Evolutionary conservation across 495 filamentous ascomycete genomes (phyloP).

Genomic region (Podospora pseudocomata): DNA sequence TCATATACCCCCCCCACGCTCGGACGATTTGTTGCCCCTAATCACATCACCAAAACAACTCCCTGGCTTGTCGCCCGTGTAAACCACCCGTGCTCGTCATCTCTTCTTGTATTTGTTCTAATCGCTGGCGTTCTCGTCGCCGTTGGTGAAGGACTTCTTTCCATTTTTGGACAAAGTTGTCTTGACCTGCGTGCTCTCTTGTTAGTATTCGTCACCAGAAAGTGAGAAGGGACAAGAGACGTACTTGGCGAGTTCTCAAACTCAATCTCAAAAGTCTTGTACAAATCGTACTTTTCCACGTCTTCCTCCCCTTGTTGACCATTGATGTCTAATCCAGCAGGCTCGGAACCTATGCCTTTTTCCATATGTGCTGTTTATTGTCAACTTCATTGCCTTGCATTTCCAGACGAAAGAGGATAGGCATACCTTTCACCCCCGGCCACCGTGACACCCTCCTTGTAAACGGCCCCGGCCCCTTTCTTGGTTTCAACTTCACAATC

Average conservation of each 20-base stretch:
- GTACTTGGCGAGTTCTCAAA: slow-evolving; percentile 38
- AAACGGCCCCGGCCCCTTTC: slow-evolving; percentile 25
- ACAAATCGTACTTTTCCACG: slow-evolving; percentile 30
- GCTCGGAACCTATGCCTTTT: slow-evolving; percentile 22
- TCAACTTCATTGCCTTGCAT: slow-evolving; percentile 3
- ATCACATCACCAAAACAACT: slow-evolving; percentile 18
- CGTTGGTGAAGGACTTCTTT: slow-evolving; percentile 35
- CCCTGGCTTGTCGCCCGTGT: slow-evolving; percentile 29
- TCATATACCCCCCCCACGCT: too few species aligned
- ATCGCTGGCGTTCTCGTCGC: slow-evolving; percentile 23
- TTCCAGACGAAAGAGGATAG: background rate
- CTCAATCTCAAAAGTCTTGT: slow-evolving; percentile 39
- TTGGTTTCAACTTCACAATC: slow-evolving; percentile 30
- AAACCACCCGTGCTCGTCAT: slow-evolving; percentile 25
- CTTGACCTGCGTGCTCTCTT: slow-evolving; percentile 20
- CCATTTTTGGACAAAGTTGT: slow-evolving; percentile 35
- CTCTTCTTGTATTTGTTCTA: slow-evolving; percentile 33
- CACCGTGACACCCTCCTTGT: slow-evolving; percentile 27
- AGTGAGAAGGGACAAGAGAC: background rate
- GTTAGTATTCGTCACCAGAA: background rate
- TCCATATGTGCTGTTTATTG: slow-evolving; percentile 23
- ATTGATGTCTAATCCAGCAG: slow-evolving; percentile 32
- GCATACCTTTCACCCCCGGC: slow-evolving; percentile 31
- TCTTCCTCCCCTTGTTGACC: slow-evolving; percentile 28
- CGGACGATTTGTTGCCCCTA: background rate